These are phyloP conservation scores for Gypsophila paniculata DNA, from an alignment of 179 eudicot species.

Conservation along the genomic window DNA sequence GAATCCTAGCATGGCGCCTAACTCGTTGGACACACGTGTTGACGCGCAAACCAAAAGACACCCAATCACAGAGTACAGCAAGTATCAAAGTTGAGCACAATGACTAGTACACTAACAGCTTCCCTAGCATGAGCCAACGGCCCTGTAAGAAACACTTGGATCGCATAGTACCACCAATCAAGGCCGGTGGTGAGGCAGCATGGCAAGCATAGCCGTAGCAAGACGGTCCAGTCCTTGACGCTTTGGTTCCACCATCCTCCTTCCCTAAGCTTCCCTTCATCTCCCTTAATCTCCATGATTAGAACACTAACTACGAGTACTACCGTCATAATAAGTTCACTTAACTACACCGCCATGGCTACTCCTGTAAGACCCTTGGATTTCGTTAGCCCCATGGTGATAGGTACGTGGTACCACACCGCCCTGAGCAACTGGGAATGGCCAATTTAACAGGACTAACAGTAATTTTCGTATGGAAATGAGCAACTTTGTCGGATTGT, in stretches of 20 bases:
- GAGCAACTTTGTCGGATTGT: too few species aligned
- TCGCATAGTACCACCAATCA: slow-evolving; percentile 95
- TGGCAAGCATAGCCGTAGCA: slow-evolving; percentile 56
- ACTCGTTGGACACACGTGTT: slow-evolving; percentile 79
- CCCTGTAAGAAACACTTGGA: slow-evolving; percentile 67
- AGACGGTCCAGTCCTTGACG: slow-evolving; percentile 44
- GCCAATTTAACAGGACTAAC: too few species aligned
- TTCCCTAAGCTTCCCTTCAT: slow-evolving; percentile 47
- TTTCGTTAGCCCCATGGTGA: slow-evolving; percentile 48
- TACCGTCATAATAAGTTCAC: slow-evolving; percentile 45
- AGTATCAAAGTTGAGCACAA: slow-evolving; percentile 86
- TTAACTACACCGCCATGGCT: slow-evolving; percentile 68
- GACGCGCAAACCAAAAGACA: slow-evolving; percentile 76
- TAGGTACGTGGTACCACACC: slow-evolving; percentile 44
- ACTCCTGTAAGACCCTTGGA: slow-evolving; percentile 67
- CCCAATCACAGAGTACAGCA: slow-evolving; percentile 66
- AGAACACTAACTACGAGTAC: slow-evolving; percentile 37
- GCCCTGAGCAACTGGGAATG: too few species aligned
- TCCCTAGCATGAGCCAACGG: slow-evolving; percentile 50
- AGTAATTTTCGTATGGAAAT: too few species aligned
- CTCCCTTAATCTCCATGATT: slow-evolving; percentile 41
- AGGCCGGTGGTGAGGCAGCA: slow-evolving; percentile 87
- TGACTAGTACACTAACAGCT: slow-evolving; percentile 61
- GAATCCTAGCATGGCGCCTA: slow-evolving; percentile 53
- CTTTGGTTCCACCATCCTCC: slow-evolving; percentile 84